Evolutionary conservation across 2,329 filamentous ascomycete genomes (phyloP).

Genomic region (Fusarium foetens): DNA sequence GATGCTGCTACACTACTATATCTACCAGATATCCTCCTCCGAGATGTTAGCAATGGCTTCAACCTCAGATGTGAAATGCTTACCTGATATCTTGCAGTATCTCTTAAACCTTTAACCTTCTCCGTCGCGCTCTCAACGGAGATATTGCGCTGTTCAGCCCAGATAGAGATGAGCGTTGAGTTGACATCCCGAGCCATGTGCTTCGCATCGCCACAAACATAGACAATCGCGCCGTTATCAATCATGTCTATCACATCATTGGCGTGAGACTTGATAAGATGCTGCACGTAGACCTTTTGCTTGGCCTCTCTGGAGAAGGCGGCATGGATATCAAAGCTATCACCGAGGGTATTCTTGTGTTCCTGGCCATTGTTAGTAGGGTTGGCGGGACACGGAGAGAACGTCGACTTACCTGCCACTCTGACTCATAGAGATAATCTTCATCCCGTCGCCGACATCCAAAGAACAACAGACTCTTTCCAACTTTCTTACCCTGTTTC

Average conservation of each 20-base stretch:
- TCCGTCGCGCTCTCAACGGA: rapidly evolving
- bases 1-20: no score
- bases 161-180: neutral
- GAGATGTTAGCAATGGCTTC: neutral
- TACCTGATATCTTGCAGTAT: neutral
- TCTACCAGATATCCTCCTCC: conserved; percentile 4
- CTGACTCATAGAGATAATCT: neutral
- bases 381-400: rapidly evolving
- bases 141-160: neutral
- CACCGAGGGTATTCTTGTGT: rapidly evolving
- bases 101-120: neutral
- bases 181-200: neutral
- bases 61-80: rapidly evolving
- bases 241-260: neutral
- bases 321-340: neutral
- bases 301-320: neutral
- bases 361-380: neutral
- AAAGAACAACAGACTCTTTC: neutral
- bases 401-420: neutral
- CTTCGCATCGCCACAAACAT: neutral
- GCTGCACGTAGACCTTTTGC: neutral
- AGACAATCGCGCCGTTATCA: neutral
- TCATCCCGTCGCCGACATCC: neutral
- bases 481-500: neutral
- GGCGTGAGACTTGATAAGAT: neutral